phyloP scores from a whole-genome alignment of 2,329 filamentous ascomycete species.

The Claviceps arundinis region DNA sequence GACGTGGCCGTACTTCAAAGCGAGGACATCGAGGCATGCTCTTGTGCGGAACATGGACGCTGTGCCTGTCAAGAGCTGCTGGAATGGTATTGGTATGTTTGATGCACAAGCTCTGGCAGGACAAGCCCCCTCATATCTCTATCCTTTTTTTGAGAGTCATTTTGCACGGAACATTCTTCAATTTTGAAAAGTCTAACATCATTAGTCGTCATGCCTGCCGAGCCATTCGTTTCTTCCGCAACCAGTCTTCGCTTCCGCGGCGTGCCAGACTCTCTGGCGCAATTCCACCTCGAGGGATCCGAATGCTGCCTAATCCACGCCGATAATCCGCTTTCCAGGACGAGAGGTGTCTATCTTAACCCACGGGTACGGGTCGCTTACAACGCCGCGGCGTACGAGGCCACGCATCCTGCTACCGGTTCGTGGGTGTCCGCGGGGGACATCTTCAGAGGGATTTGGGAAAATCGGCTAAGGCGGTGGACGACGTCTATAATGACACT shows the following conservation, averaged over 20 bases:
- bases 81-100: slow-evolving; percentile 29
- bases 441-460: slow-evolving; percentile 43
- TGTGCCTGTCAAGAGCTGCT: slow-evolving; percentile 32
- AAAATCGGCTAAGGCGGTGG: slow-evolving; percentile 39
- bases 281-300: slow-evolving; percentile 55
- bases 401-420: slow-evolving; percentile 25
- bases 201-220: slow-evolving; percentile 35
- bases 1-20: slow-evolving; percentile 47
- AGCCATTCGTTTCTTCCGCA: slow-evolving; percentile 36
- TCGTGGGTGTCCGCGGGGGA: slow-evolving; percentile 35
- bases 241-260: slow-evolving; percentile 46
- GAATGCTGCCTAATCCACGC: slow-evolving; percentile 69
- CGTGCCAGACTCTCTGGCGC: slow-evolving; percentile 47
- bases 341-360: slow-evolving; percentile 51
- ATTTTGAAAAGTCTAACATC: not conserved
- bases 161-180: not conserved
- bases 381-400: slow-evolving; percentile 36
- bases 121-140: not conserved
- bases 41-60: slow-evolving; percentile 33
- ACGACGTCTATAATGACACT: slow-evolving; percentile 12
- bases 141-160: not conserved
- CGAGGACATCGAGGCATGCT: slow-evolving; percentile 35
- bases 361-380: slow-evolving; percentile 58
- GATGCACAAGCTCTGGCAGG: not conserved
- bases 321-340: slow-evolving; percentile 46